Percentiles rank a stretch among this genome's conserved stretches.
phyloP scores from a whole-genome alignment of 2,329 filamentous ascomycete species.

The Alternaria alternata region DNA sequence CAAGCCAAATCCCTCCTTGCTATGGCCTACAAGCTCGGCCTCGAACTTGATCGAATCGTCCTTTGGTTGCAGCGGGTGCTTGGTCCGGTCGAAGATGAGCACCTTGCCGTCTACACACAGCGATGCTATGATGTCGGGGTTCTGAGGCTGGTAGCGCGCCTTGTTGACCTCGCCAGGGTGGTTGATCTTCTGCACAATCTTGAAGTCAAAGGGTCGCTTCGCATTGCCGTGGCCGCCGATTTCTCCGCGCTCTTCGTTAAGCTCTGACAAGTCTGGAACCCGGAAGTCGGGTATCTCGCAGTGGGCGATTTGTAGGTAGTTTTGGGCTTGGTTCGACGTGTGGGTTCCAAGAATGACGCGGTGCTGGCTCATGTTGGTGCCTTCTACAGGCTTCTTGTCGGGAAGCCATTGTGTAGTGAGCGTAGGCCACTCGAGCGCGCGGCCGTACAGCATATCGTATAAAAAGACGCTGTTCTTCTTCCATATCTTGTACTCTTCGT shows the following conservation, averaged over 20 bases:
- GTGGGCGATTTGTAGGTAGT: slow-evolving; percentile 94
- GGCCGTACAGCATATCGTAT: slow-evolving; percentile 96
- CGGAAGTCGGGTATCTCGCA: slow-evolving; percentile 87
- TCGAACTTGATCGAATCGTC: slow-evolving; percentile 75
- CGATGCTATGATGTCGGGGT: slow-evolving; percentile 94
- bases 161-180: slow-evolving; percentile 98
- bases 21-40: slow-evolving; percentile 85
- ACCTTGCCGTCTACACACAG: slow-evolving; percentile 87
- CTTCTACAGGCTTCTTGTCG: slow-evolving; percentile 69
- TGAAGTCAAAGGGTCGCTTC: slow-evolving; percentile 83
- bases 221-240: slow-evolving; percentile 89
- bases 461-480: slow-evolving; percentile 99
- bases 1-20: slow-evolving; percentile 87
- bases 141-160: slow-evolving; percentile 96
- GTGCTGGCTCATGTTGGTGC: slow-evolving; percentile 87
- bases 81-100: slow-evolving; percentile 94
- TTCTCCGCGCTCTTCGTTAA: slow-evolving; percentile 90
- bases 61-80: slow-evolving; percentile 80
- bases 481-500: slow-evolving; percentile 99
- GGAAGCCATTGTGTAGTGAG: slow-evolving; percentile 98
- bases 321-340: slow-evolving; percentile 83
- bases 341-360: slow-evolving; percentile 93
- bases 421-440: slow-evolving; percentile 95
- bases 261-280: slow-evolving; percentile 77
- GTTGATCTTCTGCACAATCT: slow-evolving; percentile 93